Conservation (phyloP, 768 basidiomycete genomes). For the Lentinula guzmanii region DNA sequence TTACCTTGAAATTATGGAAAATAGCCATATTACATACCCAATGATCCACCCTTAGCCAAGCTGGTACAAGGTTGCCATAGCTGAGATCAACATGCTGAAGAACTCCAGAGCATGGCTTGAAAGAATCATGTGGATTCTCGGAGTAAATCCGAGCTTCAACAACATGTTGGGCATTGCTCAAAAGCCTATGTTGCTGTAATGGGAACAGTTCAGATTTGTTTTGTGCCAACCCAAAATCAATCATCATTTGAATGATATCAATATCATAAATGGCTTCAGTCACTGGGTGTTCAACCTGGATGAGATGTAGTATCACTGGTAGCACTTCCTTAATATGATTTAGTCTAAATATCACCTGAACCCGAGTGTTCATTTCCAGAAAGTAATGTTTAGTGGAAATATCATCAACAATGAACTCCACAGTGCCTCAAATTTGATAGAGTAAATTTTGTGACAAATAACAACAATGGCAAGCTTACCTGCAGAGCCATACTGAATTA, state of each 20-base stretch:
- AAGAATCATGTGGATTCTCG: slow-evolving; percentile 54
- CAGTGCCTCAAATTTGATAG: slow-evolving; percentile 37
- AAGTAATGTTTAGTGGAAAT: slow-evolving; percentile 52
- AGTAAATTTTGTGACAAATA: too few relatives aligned
- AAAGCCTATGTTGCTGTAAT: slow-evolving; percentile 33
- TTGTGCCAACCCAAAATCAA: slow-evolving; percentile 46
- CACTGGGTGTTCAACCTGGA: slow-evolving; percentile 62
- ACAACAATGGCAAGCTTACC: slow-evolving; percentile 25
- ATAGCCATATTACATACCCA: slow-evolving; percentile 33
- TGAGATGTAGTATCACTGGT: not conserved
- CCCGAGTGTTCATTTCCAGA: slow-evolving; percentile 67
- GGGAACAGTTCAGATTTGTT: slow-evolving; percentile 13
- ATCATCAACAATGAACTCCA: slow-evolving; percentile 62
- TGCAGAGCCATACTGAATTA: slow-evolving; percentile 52
- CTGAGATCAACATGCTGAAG: slow-evolving; percentile 47
- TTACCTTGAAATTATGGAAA: not conserved
- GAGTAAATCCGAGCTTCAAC: slow-evolving; percentile 58
- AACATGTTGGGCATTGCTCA: slow-evolving; percentile 25
- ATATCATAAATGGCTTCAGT: slow-evolving; percentile 52
- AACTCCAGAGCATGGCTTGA: slow-evolving; percentile 54
- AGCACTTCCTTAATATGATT: not conserved
- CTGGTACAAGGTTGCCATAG: slow-evolving; percentile 14
- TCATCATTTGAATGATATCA: slow-evolving; percentile 63
- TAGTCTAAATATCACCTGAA: slow-evolving; percentile 31
- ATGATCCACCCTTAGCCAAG: slow-evolving; percentile 57